A percentile compares a stretch with the other conserved stretches of the same genome.
phyloP scores from a whole-genome alignment of 495 filamentous ascomycete genomes.

The Daldinia vernicosa region DNA sequence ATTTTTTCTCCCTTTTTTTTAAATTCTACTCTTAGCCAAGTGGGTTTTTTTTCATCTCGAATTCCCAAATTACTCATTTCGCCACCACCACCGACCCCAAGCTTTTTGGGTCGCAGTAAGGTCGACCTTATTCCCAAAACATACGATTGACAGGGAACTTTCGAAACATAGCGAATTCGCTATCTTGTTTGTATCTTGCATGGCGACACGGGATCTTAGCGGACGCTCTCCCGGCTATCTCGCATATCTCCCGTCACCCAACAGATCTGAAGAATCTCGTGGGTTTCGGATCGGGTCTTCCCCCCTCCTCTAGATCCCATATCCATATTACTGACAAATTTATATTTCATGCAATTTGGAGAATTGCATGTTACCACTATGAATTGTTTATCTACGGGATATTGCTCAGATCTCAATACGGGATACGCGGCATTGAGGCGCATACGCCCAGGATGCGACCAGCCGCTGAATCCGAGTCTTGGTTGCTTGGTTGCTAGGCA shows the following conservation, averaged over 20 bases:
- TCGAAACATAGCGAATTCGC: slow-evolving; percentile 16
- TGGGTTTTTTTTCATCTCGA: slow-evolving; percentile 1
- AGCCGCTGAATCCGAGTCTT: slow-evolving; percentile 16
- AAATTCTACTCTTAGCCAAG: not conserved
- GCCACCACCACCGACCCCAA: slow-evolving; percentile 17
- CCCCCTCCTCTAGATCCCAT: not conserved
- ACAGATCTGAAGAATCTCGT: slow-evolving; percentile 23
- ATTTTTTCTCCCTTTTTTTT: slow-evolving; percentile 11
- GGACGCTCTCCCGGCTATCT: slow-evolving; percentile 35
- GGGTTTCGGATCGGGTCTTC: slow-evolving; percentile 11
- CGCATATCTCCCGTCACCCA: slow-evolving; percentile 34
- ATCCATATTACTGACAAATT: slow-evolving; percentile 15
- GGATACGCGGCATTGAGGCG: not conserved
- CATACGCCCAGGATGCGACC: slow-evolving; percentile 1
- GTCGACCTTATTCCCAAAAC: slow-evolving; percentile 24
- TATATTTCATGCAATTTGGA: slow-evolving; percentile 29
- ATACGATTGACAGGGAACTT: slow-evolving; percentile 29
- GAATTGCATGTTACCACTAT: slow-evolving; percentile 18
- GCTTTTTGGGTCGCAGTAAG: slow-evolving; percentile 18
- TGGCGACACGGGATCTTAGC: slow-evolving; percentile 12
- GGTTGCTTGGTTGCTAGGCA: slow-evolving; percentile 12
- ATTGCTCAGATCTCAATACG: not conserved
- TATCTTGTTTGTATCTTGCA: slow-evolving; percentile 18
- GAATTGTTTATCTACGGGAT: not conserved
- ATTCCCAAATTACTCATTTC: slow-evolving; percentile 14